phyloP scores from a whole-genome alignment of 192 early-diverging fungal genomes.

The Backusella parvicylindrica region DNA sequence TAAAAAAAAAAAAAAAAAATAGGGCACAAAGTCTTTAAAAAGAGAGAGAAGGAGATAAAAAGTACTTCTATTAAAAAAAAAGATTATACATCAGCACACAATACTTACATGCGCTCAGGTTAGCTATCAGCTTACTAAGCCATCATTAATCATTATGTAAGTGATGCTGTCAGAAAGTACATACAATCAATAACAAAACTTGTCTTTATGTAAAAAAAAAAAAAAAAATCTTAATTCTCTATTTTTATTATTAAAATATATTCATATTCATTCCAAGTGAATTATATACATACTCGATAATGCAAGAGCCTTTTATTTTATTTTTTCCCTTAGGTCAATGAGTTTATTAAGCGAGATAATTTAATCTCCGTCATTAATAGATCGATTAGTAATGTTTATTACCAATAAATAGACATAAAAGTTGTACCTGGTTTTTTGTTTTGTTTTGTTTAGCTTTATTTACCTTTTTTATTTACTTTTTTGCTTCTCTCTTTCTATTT shows the following conservation, averaged over 20 bases:
- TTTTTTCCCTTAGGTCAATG: not conserved
- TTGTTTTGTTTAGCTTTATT: not conserved
- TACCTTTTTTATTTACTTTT: not conserved
- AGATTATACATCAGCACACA: not conserved
- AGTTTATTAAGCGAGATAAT: not conserved
- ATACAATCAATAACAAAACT: not conserved
- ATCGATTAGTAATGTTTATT: not conserved
- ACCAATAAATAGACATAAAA: not conserved
- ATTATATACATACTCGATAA: not conserved
- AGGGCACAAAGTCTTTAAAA: not conserved
- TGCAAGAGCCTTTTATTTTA: not conserved
- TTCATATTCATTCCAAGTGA: not conserved
- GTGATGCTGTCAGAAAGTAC: not conserved
- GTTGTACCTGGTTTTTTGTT: not conserved
- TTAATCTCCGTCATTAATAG: not conserved
- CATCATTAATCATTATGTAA: not conserved
- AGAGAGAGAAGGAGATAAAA: too few species aligned
- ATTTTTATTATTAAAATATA: not conserved
- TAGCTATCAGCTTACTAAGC: not conserved
- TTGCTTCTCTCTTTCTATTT: not conserved
- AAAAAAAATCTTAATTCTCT: not conserved
- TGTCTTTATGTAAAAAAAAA: not conserved
- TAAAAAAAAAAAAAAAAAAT: not conserved
- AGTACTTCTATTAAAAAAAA: not conserved
- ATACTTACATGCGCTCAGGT: not conserved